Evolutionary conservation across 2,329 filamentous ascomycete genomes (phyloP).

Genomic region (Escovopsis sp.): DNA sequence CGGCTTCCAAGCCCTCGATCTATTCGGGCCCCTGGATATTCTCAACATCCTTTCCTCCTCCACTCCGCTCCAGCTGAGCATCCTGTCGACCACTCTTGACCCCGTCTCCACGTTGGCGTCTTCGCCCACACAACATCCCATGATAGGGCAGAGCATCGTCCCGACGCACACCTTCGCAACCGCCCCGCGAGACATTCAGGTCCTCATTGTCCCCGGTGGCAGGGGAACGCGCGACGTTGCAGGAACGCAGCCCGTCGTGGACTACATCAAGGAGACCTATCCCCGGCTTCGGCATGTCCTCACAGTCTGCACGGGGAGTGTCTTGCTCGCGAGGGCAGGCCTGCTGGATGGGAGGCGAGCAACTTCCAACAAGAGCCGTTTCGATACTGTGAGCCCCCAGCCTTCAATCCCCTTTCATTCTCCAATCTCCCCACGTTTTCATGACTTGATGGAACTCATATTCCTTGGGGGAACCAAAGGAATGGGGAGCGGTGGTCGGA

Average conservation of each 20-base stretch:
- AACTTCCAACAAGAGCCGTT: slow-evolving; percentile 46
- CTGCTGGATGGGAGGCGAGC: slow-evolving; percentile 41
- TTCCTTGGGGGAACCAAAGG: no score
- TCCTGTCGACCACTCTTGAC: slow-evolving; percentile 14
- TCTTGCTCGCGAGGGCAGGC: slow-evolving; percentile 38
- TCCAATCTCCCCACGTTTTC: no score
- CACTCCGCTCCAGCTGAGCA: slow-evolving; percentile 11
- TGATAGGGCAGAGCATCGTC: slow-evolving; percentile 17
- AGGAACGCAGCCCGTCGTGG: slow-evolving; percentile 11
- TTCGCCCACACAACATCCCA: neutral
- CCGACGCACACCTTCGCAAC: slow-evolving; percentile 24
- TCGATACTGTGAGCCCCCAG: slow-evolving; percentile 19
- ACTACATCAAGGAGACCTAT: slow-evolving; percentile 29
- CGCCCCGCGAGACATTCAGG: slow-evolving; percentile 20
- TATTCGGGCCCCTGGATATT: slow-evolving; percentile 25
- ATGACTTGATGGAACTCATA: no score
- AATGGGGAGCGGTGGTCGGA: neutral
- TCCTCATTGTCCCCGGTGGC: slow-evolving; percentile 26
- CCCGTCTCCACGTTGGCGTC: slow-evolving; percentile 15
- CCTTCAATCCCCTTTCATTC: neutral
- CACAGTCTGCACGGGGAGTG: slow-evolving; percentile 48
- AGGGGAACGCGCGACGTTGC: slow-evolving; percentile 15
- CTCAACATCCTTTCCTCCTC: slow-evolving; percentile 16
- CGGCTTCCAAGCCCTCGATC: slow-evolving; percentile 23
- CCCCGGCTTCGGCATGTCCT: slow-evolving; percentile 35